Conservation (phyloP, 306 rosid genomes). For the Malus domestica region ASM211411v1 NC_041795.1:13358001-13358500, state of each 20-base stretch:
- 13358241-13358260: neutral
- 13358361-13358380: accelerated
- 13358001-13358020: too few species aligned
- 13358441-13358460: neutral
- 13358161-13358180: neutral
- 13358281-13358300: neutral
- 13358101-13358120: too few species aligned
- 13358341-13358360: too few species aligned
- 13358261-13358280: neutral
- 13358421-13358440: neutral
- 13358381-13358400: too few species aligned
- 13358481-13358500: neutral
- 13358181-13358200: neutral
- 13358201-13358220: neutral
- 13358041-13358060: too few species aligned
- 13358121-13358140: too few species aligned
- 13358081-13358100: too few species aligned
- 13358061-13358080: too few species aligned
- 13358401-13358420: neutral
- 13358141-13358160: too few species aligned
- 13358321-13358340: too few species aligned
- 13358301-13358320: too few species aligned
- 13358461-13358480: neutral
- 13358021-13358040: too few species aligned
- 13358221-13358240: neutral